These are phyloP conservation scores for Talaromyces sp. DNA, from an alignment of 2,329 filamentous ascomycete genomes.

Conservation along the genomic window DNA sequence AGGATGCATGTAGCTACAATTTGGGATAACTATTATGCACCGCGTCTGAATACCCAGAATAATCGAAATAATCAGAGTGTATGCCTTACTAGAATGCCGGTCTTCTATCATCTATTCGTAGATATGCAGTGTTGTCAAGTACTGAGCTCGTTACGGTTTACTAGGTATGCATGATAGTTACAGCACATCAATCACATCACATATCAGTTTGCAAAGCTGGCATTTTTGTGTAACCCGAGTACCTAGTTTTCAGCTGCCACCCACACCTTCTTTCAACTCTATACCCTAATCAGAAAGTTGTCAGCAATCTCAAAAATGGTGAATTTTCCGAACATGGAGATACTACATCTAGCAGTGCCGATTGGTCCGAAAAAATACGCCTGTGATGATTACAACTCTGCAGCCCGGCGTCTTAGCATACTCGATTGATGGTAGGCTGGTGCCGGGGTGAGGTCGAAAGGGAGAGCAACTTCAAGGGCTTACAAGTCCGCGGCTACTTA, in stretches of 20 bases:
- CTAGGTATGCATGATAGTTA: neutral
- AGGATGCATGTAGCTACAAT: neutral
- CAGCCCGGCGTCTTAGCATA: neutral
- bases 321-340: neutral
- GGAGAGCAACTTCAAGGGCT: neutral
- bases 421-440: neutral
- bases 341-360: neutral
- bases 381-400: neutral
- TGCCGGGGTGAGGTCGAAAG: neutral
- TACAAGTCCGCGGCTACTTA: neutral
- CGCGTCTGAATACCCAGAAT: neutral
- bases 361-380: neutral
- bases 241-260: neutral
- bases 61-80: neutral
- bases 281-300: neutral
- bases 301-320: neutral
- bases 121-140: neutral
- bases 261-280: neutral
- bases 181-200: neutral
- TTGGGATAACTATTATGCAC: neutral
- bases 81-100: neutral
- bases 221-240: neutral
- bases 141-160: neutral
- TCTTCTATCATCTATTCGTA: neutral
- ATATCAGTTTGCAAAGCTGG: neutral